phyloP scores from a whole-genome alignment of 1,284 basidiomycete genomes.

The Moniliella sp. region DNA sequence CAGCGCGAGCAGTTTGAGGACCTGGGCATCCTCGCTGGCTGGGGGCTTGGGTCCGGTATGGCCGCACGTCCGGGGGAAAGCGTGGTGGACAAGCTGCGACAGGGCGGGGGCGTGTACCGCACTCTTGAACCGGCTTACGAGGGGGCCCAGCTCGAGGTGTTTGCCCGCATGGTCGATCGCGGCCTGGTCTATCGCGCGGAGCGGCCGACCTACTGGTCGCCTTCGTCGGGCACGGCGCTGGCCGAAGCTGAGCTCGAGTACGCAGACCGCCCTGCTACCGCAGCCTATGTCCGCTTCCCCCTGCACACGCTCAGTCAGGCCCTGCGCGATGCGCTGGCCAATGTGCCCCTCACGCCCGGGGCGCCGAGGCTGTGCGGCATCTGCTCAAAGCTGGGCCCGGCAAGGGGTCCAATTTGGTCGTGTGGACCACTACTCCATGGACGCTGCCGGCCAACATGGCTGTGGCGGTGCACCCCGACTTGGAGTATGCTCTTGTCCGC shows the following conservation, averaged over 20 bases:
- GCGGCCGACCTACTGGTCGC: constrained; percentile 83
- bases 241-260: constrained; percentile 89
- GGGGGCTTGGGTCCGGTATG: constrained; percentile 54
- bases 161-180: constrained; percentile 59
- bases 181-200: constrained; percentile 66
- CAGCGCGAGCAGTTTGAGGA: constrained; percentile 63
- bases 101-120: background rate
- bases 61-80: constrained; percentile 57
- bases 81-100: background rate
- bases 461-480: constrained; percentile 55
- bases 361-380: constrained; percentile 9
- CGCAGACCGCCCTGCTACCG: constrained; percentile 69
- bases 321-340: background rate
- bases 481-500: constrained; percentile 49
- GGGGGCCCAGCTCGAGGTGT: constrained; percentile 64
- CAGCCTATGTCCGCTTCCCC: constrained; percentile 63
- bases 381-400: constrained; percentile 11
- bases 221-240: constrained; percentile 74
- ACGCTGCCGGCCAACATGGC: constrained; percentile 89
- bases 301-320: constrained; percentile 2
- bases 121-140: constrained; percentile 56
- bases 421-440: constrained; percentile 99
- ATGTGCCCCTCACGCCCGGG: constrained; percentile 1
- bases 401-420: constrained; percentile 44
- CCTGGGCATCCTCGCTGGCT: constrained; percentile 81